Evolutionary conservation across 2,329 filamentous ascomycete species (phyloP), one percentile per base, ranked within the genome.

Genomic region (Curvularia sp.): DNA sequence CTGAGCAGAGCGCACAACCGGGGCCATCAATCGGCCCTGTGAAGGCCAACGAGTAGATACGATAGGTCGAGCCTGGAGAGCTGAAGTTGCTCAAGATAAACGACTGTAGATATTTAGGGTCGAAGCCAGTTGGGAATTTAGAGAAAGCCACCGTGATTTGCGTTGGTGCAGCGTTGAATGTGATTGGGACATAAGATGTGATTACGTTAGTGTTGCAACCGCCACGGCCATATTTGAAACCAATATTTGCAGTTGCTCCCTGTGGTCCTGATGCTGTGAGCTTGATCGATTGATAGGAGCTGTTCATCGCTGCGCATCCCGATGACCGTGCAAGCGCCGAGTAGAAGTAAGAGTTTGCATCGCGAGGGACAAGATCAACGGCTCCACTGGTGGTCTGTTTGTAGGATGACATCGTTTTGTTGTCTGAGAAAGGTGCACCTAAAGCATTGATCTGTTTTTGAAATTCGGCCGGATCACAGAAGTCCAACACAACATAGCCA

Each of bases 151-250:
- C 46, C 8, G 39, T 58, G 8, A 47, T 18, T 28, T 50, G 52
- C 30, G 52, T 55, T 4, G 52, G 33, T 1, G 56, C 51, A 26
- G 31, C 33, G 41, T 47, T 58, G 22, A 58, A 58, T 0, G 41
- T 58, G n/a, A 58, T 33, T 5, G 52, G 52, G 12, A 55, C n/a
- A 9, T 55, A 58, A 26, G 56, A 58, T 38, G 56, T 58, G 31
- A 46, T 24, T 10, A 55, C 51, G 13, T 55, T 55, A 8, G 46
- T 58, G n/a, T 35, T 50, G 46, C 56, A 58, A n/a, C 20, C 13
- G 2, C 41, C 46, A 12, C 15, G 18, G 4, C 56, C 56, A 13
- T 58, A 58, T n/a, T 50, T 58, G 52, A 58, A 58, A 0, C 56
- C 56, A 33, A 58, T 13, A 7, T 50, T 28, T 1, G 56, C 56